Evolutionary conservation across 83 land plant genomes (phyloP).

Genomic region (Thuja plicata): DNA sequence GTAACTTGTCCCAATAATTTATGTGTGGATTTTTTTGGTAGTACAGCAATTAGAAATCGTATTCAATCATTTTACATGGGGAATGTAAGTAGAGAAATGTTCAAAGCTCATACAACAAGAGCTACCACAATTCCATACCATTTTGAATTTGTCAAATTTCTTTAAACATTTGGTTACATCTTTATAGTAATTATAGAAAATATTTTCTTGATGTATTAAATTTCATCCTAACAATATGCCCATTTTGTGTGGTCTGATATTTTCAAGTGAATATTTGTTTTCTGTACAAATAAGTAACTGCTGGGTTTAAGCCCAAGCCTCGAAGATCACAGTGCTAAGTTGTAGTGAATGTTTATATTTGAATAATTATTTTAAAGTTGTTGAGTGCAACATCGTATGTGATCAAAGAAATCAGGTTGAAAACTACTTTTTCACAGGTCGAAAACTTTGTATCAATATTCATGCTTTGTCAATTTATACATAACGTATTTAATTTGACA

Average conservation of each 20-base stretch:
- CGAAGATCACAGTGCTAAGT: neutral
- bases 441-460: too few relatives aligned
- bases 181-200: neutral
- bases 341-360: neutral
- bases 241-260: neutral
- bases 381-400: neutral
- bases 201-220: slow-evolving; percentile 4
- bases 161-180: too few relatives aligned
- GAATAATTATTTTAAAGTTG: neutral
- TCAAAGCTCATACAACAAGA: neutral
- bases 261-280: neutral
- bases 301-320: slow-evolving; percentile 5
- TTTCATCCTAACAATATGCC: neutral
- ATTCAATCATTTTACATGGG: neutral
- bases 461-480: too few relatives aligned
- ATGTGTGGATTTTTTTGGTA: too few relatives aligned
- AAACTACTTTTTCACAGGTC: too few relatives aligned
- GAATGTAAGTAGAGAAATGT: neutral
- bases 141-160: neutral
- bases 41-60: too few relatives aligned
- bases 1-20: too few relatives aligned
- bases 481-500: too few relatives aligned
- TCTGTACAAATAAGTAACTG: neutral
- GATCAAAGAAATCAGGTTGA: neutral
- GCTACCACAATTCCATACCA: neutral